Base-by-base conservation (phyloP, 345 rosid species). In the Cardiospermum halicacabum region DNA sequence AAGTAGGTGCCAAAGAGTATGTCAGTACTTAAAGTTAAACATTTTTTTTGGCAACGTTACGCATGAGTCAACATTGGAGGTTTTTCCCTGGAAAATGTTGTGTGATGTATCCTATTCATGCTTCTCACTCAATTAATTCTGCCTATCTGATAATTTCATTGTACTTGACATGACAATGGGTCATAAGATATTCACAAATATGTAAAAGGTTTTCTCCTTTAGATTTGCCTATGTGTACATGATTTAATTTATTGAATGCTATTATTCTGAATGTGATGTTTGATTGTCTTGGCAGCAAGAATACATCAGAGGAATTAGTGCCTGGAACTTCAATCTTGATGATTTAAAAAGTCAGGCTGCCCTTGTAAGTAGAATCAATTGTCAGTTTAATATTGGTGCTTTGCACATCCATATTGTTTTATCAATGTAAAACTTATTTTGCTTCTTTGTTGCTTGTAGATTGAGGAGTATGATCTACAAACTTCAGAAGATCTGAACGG, bases 301-400 rank as follows among this genome's bases (percentile, higher is more conserved):
- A 74, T 94, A 94, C 66, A 88, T 87, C 50, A 81, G 79, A 82
- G 99, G 99, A 69, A 79, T 94, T 69, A 94, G 99, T 61, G 97
- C 90, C 30, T 94, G 97, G 99, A 89, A 94, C 75, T 94, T 94
- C 77, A 88, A 90, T 77, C 84, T 94, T n/a, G 99, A 90, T 61
- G 99, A 94, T 81, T 82, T 90, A 60, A 94, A 85, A 77, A 80
- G 68, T 75, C 99, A 90, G 76, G 99, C 99, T 80, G 96, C 95
- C 8, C 84, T 82, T 75, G 97, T 94, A 75, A 75, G 92, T 79
- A 53, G 53, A 64, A 60, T 28, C 21, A 47, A 21, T 68, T 61
- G 22, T 37, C 37, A 43, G 13, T 56, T 65, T 42, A 25, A n/a
- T 36, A 34, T 65, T 5, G 47, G 39, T n/a, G n/a, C n/a, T 27